phyloP scores from a whole-genome alignment of 225 moss, liverwort and hornwort genomes.

The Neckera pumila region DNA sequence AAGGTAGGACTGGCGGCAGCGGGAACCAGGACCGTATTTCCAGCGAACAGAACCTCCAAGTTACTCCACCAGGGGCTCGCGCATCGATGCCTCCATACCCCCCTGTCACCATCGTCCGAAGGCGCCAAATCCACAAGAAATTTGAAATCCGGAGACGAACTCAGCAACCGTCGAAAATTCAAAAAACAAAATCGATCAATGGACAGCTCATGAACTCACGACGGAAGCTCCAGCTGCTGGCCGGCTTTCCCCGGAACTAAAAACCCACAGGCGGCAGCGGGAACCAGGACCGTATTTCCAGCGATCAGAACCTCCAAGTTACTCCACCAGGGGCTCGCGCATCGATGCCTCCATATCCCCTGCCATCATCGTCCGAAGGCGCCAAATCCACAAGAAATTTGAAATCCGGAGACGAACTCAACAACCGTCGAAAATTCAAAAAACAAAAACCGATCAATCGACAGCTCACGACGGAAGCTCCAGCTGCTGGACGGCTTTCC shows the following conservation, averaged over 20 bases:
- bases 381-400: neutral
- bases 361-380: neutral
- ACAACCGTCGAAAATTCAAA: neutral
- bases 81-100: neutral
- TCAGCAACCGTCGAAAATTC: neutral
- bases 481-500: neutral
- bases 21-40: conserved; percentile 8
- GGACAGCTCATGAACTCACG: neutral
- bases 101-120: neutral
- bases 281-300: conserved; percentile 2
- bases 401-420: neutral
- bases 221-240: neutral
- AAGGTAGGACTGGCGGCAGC: conserved; percentile 7
- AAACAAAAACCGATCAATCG: neutral
- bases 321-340: neutral
- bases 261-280: neutral
- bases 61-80: neutral
- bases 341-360: neutral
- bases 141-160: neutral
- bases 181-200: neutral
- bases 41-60: neutral
- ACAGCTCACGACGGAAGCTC: neutral
- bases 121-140: neutral
- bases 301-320: neutral
- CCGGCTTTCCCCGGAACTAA: neutral